These are phyloP conservation scores for Ophiocordyceps robertsii DNA, from an alignment of 2,329 filamentous ascomycete species.

Conservation along the genomic window DNA sequence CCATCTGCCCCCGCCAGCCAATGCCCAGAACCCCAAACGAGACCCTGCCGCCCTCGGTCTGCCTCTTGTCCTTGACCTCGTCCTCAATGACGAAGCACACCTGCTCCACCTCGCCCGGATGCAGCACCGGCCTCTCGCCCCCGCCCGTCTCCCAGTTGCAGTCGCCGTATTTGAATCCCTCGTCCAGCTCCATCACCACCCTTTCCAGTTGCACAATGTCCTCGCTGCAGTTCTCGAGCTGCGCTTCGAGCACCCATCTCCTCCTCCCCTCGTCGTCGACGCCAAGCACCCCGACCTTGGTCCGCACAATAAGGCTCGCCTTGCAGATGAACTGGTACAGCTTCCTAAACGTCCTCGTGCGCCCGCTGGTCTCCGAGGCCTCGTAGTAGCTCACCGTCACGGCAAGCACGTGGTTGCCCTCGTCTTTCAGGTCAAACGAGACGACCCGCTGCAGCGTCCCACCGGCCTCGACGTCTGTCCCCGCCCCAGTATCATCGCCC, in stretches of 20 bases:
- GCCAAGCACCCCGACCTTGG: conserved; percentile 61
- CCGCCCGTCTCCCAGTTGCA: conserved; percentile 41
- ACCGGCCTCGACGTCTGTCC: conserved; percentile 41
- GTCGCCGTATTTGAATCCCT: conserved; percentile 35
- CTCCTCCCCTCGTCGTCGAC: conserved; percentile 9
- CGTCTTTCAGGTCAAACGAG: conserved; percentile 79
- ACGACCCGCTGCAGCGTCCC: conserved; percentile 71
- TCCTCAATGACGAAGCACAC: conserved; percentile 48
- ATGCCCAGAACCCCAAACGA: conserved; percentile 73
- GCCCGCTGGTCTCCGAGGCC: conserved; percentile 54
- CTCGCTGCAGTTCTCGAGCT: conserved; percentile 90
- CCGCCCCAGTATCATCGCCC: conserved; percentile 15
- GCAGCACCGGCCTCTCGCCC: conserved; percentile 37
- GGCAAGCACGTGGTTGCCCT: conserved; percentile 84
- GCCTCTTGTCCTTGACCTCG: conserved; percentile 25
- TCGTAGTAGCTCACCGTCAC: conserved; percentile 94
- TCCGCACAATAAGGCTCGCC: conserved; percentile 76
- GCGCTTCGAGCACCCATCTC: conserved; percentile 74
- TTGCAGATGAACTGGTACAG: conserved; percentile 95
- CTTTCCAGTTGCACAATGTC: conserved; percentile 65
- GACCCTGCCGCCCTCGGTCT: conserved; percentile 32
- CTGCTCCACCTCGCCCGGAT: conserved; percentile 51
- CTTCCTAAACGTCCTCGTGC: conserved; percentile 80
- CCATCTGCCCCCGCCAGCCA: conserved; percentile 82
- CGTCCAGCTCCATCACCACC: conserved; percentile 40